Base-by-base conservation (phyloP, 495 filamentous ascomycete genomes). In the Penicillium pancosmium region DNA sequence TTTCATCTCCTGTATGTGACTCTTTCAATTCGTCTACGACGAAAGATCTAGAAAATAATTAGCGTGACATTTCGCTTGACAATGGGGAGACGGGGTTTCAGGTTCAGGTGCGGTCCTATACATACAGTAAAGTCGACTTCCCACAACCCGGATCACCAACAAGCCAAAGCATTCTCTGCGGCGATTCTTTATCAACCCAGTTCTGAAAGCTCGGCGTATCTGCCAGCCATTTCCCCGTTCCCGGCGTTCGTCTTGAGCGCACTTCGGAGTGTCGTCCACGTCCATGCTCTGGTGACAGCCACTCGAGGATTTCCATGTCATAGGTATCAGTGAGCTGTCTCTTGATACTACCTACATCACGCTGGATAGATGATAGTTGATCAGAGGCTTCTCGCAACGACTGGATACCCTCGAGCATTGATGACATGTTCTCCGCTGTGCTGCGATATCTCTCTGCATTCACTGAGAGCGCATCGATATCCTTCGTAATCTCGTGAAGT, bases 251-350 rank as follows among this genome's bases (percentile, higher is more conserved):
- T 44, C 41, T 44, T 16, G 41, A 44, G 7, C 41, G 41, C 4
- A 44, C 41, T 44, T 44, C 41, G n/a, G 7, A 16, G 16, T 44
- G 41, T 44, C 41, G 41, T 44, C 41, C 41, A 9, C 41, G 41
- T 19, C 41, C 41, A 19, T 44, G 41, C 8, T 44, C 41, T 18
- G 41, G 41, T 16, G 41, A 44, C n/a, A 44, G 9, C 41, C 41
- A 44, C 41, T 44, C 41, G 41, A 44, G 41, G 16, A 44, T 44
- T 19, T 44, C 41, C 41, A 44, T 44, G 7, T 44, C 41, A 44
- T 44, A 44, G 7, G 12, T 44, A 19, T 44, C 41, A 16, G 41
- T 44, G 4, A 44, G 16, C 16, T 44, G 41, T 44, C 41, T 16
- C 41, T 44, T 44, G 41, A 44, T 44, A 44, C 15, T 44, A 44